Evolutionary conservation across 164 flowering plant species (phyloP).

Genomic region (Aristolochia fimbriata): DNA sequence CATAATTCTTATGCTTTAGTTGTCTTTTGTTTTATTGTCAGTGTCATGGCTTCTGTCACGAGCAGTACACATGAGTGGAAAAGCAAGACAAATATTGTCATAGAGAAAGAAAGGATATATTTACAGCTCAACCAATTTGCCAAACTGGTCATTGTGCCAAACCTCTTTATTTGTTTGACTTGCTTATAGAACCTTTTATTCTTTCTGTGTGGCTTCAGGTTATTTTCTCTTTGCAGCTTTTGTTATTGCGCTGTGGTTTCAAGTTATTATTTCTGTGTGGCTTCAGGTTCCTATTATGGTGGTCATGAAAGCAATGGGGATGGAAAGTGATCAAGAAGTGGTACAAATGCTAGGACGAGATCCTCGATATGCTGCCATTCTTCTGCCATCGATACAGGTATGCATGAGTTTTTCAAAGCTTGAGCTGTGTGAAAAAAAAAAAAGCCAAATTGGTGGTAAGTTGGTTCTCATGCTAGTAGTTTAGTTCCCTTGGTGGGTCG

Average conservation of each 20-base stretch:
- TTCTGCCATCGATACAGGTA: conserved; percentile 88
- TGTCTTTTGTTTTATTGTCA: conserved; percentile 1
- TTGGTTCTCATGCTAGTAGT: too few relatives aligned
- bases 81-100: conserved; percentile 65
- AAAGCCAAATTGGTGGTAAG: too few relatives aligned
- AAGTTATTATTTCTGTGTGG: background rate
- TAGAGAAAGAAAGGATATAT: conserved; percentile 80
- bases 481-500: too few relatives aligned
- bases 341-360: conserved; percentile 97
- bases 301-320: conserved; percentile 94
- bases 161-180: too few relatives aligned
- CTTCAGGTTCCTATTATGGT: conserved; percentile 80
- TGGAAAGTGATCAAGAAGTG: conserved; percentile 96
- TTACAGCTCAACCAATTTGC: conserved; percentile 50
- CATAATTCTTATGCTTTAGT: background rate
- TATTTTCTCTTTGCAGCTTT: too few relatives aligned
- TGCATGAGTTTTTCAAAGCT: background rate
- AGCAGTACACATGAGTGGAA: conserved; percentile 70
- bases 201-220: too few relatives aligned
- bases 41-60: conserved; percentile 80
- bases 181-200: too few relatives aligned
- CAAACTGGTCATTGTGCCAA: background rate
- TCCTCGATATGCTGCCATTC: conserved; percentile 63
- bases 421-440: too few relatives aligned
- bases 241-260: too few relatives aligned